Evolutionary conservation across 257 asterid species (phyloP).

Genomic region (Rubia yunnanensis): DNA sequence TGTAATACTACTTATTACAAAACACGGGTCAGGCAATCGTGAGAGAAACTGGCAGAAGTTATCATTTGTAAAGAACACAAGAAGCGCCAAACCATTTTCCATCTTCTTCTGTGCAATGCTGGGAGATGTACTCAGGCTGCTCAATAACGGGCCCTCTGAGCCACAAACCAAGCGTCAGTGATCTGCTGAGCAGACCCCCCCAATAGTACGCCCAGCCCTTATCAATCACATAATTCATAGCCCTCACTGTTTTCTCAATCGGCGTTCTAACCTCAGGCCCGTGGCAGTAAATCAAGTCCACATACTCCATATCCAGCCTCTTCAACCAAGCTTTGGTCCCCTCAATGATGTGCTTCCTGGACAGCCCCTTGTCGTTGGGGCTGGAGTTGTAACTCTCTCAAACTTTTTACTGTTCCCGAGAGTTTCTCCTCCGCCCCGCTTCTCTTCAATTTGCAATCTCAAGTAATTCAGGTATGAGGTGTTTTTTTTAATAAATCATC

Average conservation of each 20-base stretch:
- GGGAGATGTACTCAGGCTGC: slow-evolving; percentile 91
- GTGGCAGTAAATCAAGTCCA: slow-evolving; percentile 72
- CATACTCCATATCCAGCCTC: slow-evolving; percentile 88
- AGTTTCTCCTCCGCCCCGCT: too few species aligned
- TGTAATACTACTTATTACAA: too few species aligned
- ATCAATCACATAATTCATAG: slow-evolving; percentile 92
- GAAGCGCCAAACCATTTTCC: too few species aligned
- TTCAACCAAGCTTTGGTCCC: slow-evolving; percentile 72
- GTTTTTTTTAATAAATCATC: too few species aligned
- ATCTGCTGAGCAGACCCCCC: slow-evolving; percentile 99
- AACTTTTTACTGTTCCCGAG: too few species aligned
- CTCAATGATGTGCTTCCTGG: slow-evolving; percentile 81
- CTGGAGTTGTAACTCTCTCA: too few species aligned
- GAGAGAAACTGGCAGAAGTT: too few species aligned
- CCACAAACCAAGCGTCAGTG: slow-evolving; percentile 94
- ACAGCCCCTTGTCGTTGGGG: slow-evolving; percentile 90
- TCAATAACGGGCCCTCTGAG: slow-evolving; percentile 85
- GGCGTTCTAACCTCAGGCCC: slow-evolving; percentile 79
- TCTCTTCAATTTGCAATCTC: too few species aligned
- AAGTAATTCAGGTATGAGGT: too few species aligned
- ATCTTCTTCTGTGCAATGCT: too few species aligned
- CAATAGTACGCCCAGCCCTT: slow-evolving; percentile 96
- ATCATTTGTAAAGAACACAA: too few species aligned
- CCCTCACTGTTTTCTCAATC: slow-evolving; percentile 92
- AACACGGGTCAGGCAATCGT: too few species aligned